These are phyloP conservation scores for Porcisia hertigi DNA, from an alignment of 208 protist genomes.

Conservation along the genomic window DNA sequence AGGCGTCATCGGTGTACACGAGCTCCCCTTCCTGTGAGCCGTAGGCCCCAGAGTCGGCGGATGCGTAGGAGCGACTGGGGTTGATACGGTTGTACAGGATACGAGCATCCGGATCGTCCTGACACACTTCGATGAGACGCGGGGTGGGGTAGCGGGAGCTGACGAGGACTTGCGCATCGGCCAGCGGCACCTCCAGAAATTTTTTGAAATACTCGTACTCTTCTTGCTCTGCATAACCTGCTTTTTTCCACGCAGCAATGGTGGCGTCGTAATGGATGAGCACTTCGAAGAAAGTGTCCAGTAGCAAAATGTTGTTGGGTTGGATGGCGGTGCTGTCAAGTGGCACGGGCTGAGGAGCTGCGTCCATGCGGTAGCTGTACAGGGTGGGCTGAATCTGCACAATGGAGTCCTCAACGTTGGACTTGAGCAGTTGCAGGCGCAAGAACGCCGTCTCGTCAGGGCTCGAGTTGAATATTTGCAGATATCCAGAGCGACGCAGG, in stretches of 20 bases:
- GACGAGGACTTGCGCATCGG: constrained; percentile 93
- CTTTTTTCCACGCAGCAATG: constrained; percentile 95
- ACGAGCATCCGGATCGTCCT: constrained; percentile 95
- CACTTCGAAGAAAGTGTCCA: constrained; percentile 99
- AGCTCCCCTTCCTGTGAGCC: constrained; percentile 80
- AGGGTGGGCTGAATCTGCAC: constrained; percentile 99
- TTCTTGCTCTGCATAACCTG: constrained; percentile 93
- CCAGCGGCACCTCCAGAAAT: constrained; percentile 93
- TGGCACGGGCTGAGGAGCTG: constrained; percentile 85
- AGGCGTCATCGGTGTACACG: constrained; percentile 98
- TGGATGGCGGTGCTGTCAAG: constrained; percentile 91
- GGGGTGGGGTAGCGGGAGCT: constrained; percentile 94
- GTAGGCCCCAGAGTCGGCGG: constrained; percentile 47
- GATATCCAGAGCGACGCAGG: constrained; percentile 96
- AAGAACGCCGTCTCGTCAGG: constrained; percentile 99
- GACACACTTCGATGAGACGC: constrained; percentile 96
- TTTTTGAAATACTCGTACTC: constrained; percentile 95
- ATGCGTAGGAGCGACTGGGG: constrained; percentile 95
- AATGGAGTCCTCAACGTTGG: constrained; percentile 93
- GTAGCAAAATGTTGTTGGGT: constrained; percentile 95
- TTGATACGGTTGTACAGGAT: constrained; percentile 98
- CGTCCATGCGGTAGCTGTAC: constrained; percentile 95
- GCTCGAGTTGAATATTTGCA: constrained; percentile 97
- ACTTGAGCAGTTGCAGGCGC: constrained; percentile 95
- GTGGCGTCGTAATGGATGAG: constrained; percentile 96